Percentiles rank a stretch among this genome's conserved stretches.
These are phyloP conservation scores for Wickerhamomyces mucosus DNA, from an alignment of 805 yeast species.

Conservation along the genomic window DNA sequence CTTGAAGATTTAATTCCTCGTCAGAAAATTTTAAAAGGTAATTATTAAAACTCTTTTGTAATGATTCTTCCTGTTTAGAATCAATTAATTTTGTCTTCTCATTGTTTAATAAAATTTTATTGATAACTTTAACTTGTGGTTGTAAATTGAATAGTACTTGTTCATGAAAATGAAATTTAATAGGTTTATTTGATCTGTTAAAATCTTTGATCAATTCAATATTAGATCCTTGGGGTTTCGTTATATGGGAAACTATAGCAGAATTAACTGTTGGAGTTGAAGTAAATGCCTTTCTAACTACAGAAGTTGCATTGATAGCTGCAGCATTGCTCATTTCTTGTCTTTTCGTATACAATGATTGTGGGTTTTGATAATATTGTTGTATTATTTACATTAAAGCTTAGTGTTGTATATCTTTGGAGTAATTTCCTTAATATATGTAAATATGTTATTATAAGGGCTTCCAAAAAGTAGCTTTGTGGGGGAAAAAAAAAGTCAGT, in stretches of 20 bases:
- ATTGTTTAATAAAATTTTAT: conserved; percentile 10
- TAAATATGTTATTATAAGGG: too few species aligned
- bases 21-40: not conserved
- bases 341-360: too few species aligned
- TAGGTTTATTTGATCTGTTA: conserved; percentile 2
- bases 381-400: too few species aligned
- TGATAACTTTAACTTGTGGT: conserved; percentile 14
- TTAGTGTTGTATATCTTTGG: too few species aligned
- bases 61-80: conserved; percentile 1
- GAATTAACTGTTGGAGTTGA: not conserved
- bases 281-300: not conserved
- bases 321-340: not conserved
- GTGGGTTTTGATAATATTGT: too few species aligned
- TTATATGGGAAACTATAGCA: not conserved
- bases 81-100: conserved; percentile 6
- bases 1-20: not conserved
- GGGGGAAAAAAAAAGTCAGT: too few species aligned
- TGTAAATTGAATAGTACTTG: conserved; percentile 7
- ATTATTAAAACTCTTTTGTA: conserved; percentile 12
- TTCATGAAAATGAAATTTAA: conserved; percentile 17
- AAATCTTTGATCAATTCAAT: conserved; percentile 1
- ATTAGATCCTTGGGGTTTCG: not conserved
- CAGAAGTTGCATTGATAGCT: not conserved
- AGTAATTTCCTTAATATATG: too few species aligned
- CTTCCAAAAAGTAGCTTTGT: too few species aligned